A percentile compares a stretch with the other conserved stretches of the same genome.
phyloP scores from a whole-genome alignment of 805 yeast species.

The Barnettozyma salicaria region DNA sequence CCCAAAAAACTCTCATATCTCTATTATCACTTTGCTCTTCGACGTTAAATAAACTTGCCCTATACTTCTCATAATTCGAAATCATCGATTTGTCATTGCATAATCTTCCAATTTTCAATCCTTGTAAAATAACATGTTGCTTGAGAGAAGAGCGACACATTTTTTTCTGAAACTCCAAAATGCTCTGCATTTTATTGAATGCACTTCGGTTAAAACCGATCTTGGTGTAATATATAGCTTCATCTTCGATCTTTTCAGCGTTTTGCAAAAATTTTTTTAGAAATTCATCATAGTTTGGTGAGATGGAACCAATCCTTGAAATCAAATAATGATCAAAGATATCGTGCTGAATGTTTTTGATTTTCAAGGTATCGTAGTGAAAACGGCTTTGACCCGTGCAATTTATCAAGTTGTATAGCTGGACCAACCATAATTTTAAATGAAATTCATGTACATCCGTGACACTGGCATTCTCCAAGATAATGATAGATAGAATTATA shows the following conservation, averaged over 20 bases:
- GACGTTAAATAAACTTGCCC: conserved; percentile 22
- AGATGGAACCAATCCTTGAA: conserved; percentile 40
- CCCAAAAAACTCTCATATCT: conserved; percentile 51
- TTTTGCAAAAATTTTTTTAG: conserved; percentile 37
- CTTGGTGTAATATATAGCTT: conserved; percentile 42
- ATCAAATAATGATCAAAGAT: conserved; percentile 50
- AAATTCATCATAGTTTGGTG: conserved; percentile 36
- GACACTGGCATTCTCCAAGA: conserved; percentile 51
- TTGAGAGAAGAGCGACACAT: conserved; percentile 40
- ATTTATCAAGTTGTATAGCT: conserved; percentile 55
- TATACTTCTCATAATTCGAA: conserved; percentile 20
- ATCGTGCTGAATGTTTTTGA: conserved; percentile 75
- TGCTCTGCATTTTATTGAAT: conserved; percentile 61
- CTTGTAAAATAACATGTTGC: conserved; percentile 25
- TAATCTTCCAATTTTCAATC: conserved; percentile 24
- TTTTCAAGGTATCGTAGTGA: conserved; percentile 49
- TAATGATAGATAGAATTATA: conserved; percentile 37
- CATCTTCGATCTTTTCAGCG: conserved; percentile 48
- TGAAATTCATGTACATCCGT: conserved; percentile 70
- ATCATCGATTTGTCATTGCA: conserved; percentile 25
- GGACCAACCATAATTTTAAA: conserved; percentile 63
- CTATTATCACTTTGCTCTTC: conserved; percentile 44
- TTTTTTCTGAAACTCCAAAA: conserved; percentile 53
- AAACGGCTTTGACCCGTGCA: conserved; percentile 41
- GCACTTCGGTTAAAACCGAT: conserved; percentile 53